These are phyloP conservation scores for Rutstroemia sp. DNA, from an alignment of 2,329 filamentous ascomycete species.

Conservation along the genomic window DNA sequence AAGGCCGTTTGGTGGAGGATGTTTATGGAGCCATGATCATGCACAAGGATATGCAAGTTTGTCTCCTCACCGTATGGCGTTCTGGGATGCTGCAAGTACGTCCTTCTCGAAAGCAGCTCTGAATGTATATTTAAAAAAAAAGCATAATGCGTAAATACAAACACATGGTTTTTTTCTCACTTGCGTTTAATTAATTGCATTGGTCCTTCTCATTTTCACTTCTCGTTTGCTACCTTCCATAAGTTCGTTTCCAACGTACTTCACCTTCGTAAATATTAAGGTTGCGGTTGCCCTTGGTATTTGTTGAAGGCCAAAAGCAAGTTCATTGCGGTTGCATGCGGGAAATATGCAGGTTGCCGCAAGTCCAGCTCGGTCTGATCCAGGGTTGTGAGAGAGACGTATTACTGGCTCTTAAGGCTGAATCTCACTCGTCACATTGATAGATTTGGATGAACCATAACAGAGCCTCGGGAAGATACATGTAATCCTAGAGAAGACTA, in stretches of 20 bases:
- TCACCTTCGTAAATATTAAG: no score
- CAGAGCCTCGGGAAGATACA: no score
- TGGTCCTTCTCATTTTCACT: not conserved
- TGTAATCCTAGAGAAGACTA: no score
- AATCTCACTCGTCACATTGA: no score
- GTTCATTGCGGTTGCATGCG: not conserved
- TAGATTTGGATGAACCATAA: no score
- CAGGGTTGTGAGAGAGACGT: not conserved
- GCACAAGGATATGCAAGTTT: slow-evolving; percentile 8
- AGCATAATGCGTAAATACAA: not conserved
- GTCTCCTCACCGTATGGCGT: slow-evolving; percentile 12
- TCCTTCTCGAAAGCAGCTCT: not conserved
- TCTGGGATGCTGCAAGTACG: slow-evolving; percentile 1
- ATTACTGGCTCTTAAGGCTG: not conserved
- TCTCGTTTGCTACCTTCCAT: not conserved
- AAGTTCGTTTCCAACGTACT: no score
- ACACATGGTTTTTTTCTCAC: not conserved
- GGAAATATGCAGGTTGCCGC: not conserved
- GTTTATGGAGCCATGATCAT: slow-evolving; percentile 3
- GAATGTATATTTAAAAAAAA: slow-evolving; percentile 6
- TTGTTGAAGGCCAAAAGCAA: no score
- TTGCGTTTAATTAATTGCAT: no score
- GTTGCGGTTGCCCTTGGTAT: no score
- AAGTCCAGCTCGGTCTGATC: not conserved
- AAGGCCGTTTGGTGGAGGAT: not conserved